phyloP scores from a whole-genome alignment of 345 rosid genomes.

The Zanthoxylum bungeanum region DNA sequence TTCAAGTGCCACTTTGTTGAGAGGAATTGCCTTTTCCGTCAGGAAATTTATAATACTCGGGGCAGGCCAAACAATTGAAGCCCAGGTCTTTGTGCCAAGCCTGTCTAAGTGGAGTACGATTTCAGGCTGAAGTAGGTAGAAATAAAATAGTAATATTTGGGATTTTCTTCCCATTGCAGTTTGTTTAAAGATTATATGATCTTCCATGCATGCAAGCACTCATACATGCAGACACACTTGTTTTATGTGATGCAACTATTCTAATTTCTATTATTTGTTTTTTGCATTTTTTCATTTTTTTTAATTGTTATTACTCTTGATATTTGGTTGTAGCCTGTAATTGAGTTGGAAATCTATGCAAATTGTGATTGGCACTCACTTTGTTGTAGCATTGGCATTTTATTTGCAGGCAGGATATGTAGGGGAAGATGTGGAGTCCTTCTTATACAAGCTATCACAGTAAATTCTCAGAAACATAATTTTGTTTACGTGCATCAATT shows the following conservation, averaged over 20 bases:
- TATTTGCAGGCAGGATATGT: conserved; percentile 96
- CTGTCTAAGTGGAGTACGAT: not conserved
- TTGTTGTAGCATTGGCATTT: conserved; percentile 11
- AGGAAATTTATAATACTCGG: not conserved
- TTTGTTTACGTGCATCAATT: conserved; percentile 3
- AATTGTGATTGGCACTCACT: conserved; percentile 1
- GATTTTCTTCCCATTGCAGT: not conserved
- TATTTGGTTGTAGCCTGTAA: not conserved
- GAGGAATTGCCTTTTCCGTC: not conserved
- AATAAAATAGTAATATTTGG: no score
- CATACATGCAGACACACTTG: not conserved
- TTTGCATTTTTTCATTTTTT: not conserved
- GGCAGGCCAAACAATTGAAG: not conserved
- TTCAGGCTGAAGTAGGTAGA: no score
- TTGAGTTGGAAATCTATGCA: not conserved
- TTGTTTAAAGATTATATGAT: not conserved
- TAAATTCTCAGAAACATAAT: conserved; percentile 24
- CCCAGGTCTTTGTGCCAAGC: not conserved
- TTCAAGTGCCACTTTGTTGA: not conserved
- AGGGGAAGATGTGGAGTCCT: conserved; percentile 99
- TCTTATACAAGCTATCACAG: conserved; percentile 91
- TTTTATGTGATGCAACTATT: not conserved
- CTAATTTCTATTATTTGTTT: not conserved
- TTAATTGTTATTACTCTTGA: not conserved
- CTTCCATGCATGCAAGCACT: not conserved